Evolutionary conservation across 2,329 filamentous ascomycete genomes (phyloP), one percentile per base, ranked within the genome.

Genomic region (Exophiala phaeomuriformis): DNA sequence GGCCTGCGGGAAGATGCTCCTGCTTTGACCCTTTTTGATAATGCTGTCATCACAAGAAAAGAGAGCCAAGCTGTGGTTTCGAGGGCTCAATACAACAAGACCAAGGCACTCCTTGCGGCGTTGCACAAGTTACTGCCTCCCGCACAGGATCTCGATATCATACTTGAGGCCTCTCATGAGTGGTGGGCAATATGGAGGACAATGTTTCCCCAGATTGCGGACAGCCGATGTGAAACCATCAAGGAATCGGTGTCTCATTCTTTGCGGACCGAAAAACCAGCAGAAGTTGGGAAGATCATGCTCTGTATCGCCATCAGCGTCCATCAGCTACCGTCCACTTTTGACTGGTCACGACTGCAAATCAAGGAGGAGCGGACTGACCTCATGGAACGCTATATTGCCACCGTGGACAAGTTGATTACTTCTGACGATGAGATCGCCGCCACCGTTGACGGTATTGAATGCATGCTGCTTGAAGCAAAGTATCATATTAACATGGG

Each of bases 401-500:
- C 70, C 28, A 66, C 70, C 12, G 73, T 78, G 10, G 72, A 77
- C 46, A 69, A 67, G 10, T 69, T 77, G 57, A 71, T 81, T 10
- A 64, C 75, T 8, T 68, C 70, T 8, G 73, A 78, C 49, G 76
- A 79, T 50, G 73, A 77, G 45, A 73, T 74, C 52, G 71, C 72
- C 9, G 72, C 73, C 6, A 78, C 72, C 1, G 59, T 80, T 0
- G 74, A 80, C 47, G 75, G 75, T 2, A 70, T 82, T 52, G 77
- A 82, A 62, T 76, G 74, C 47, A 69, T 77, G 40, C 66, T 75
- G 46, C 63, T 82, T 8, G 69, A 75, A 39, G 69, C 72, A 8
- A 81, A 80, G 61, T 72, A 77, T 56, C 76, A 78, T 56, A 67
- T 78, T 48, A 77, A 80, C 52, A 74, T 78, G 56, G 80, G 79